Evolutionary conservation across 192 early-diverging fungal genomes (phyloP), one percentile per base, ranked within the genome.

Genomic region (Podila clonocystis): DNA sequence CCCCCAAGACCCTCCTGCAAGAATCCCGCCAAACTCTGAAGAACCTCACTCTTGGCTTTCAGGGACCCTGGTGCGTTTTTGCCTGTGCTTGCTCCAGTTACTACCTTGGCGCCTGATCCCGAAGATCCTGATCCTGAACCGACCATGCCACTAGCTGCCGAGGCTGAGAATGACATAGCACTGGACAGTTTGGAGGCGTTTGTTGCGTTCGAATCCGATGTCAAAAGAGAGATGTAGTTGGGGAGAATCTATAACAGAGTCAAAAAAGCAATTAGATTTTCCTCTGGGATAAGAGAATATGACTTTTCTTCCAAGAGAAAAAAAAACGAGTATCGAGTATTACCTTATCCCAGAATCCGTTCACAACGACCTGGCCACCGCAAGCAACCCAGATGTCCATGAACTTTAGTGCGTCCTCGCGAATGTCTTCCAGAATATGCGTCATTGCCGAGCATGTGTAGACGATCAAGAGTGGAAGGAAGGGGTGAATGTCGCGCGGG

Each of bases 401-500:
- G 65, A 95, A 91, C 74, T 89, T 87, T 31, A 95, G 85, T 1
- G 93, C 93, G 74, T 95, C 95, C 13, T 89, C 75, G n/a, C 95
- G 84, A 64, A 97, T 89, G 73, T 95, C 94, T 63, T 96, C 95
- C 61, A 90, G 83, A 33, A 97, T 96, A 78, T 96, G 95, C 8
- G 95, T 95, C 90, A 96, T 94, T 22, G 91, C 94, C 17, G 95
- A 94, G 82, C 93, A 95, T 5, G 91, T 92, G 65, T 92, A 95
- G 4, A 93, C 91, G 58, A 94, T 87, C 29, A 94, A 84, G 33
- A 95, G 77, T 5, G 94, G 86, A 62, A 94, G 72, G 80, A 97
- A 97, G 28, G 96, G 94, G 60, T 89, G 86, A 26, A 96, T 60
- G 38, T 95, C 91, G 50, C 86, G 82, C 60, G 86, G 60, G 30